Conservation (phyloP, 1,284 basidiomycete genomes). For the Ceratobasidium sp. region DNA sequence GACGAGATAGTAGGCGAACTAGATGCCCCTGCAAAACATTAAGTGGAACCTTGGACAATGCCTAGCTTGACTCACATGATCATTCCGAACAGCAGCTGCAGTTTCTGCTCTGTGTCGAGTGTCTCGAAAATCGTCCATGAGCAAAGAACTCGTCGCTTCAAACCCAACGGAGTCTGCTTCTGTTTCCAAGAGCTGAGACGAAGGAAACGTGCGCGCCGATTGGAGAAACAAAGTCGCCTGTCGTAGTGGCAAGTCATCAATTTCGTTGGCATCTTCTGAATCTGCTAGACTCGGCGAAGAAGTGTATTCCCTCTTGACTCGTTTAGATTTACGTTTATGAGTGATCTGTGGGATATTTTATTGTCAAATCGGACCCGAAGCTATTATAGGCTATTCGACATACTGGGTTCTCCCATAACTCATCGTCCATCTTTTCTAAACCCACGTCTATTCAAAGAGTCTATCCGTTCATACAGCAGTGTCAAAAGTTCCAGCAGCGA, state of each 20-base stretch:
- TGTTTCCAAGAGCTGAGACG: not conserved
- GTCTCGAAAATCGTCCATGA: not conserved
- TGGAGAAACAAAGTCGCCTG: conserved; percentile 18
- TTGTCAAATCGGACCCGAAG: too few relatives aligned
- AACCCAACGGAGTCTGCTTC: not conserved
- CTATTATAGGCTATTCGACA: too few relatives aligned
- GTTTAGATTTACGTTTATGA: conserved; percentile 15
- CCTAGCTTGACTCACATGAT: conserved; percentile 7
- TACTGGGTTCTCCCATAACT: too few relatives aligned
- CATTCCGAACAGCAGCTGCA: conserved; percentile 2
- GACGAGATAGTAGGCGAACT: conserved; percentile 15
- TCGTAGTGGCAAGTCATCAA: not conserved
- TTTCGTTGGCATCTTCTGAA: not conserved
- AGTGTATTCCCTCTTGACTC: conserved; percentile 2
- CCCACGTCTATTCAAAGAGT: too few relatives aligned
- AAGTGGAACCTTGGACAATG: not conserved
- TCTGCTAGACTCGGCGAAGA: not conserved
- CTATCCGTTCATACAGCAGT: too few relatives aligned
- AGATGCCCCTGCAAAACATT: conserved; percentile 9
- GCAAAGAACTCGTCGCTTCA: not conserved
- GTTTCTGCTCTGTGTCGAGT: conserved; percentile 3
- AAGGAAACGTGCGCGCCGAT: not conserved
- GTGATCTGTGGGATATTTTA: too few relatives aligned
- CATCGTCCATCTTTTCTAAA: too few relatives aligned
- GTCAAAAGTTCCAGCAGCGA: too few relatives aligned